Evolutionary conservation across 2,329 filamentous ascomycete species (phyloP).

Genomic region (Botrytis tulipae): DNA sequence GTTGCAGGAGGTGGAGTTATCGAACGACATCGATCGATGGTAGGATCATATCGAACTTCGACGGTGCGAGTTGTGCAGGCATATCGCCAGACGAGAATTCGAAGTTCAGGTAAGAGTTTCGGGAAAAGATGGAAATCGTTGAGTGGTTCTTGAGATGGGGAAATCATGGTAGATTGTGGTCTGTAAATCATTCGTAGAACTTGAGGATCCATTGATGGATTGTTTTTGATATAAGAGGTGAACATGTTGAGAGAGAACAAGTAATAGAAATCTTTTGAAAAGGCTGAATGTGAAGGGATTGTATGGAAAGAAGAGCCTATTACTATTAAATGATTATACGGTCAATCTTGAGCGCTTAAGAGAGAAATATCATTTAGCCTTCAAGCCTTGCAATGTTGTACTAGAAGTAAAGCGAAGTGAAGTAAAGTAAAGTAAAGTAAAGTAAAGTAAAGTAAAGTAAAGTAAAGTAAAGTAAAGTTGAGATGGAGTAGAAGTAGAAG

Average conservation of each 20-base stretch:
- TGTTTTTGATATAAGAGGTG: constrained; percentile 11
- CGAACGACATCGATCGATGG: constrained; percentile 38
- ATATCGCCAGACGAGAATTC: constrained; percentile 35
- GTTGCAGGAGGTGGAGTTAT: constrained; percentile 43
- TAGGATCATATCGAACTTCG: constrained; percentile 39
- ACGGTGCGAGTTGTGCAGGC: constrained; percentile 32
- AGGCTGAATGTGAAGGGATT: neutral
- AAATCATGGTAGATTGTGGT: constrained; percentile 1
- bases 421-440: neutral
- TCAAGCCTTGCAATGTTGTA: neutral
- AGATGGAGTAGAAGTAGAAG: neutral
- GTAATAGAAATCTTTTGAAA: neutral
- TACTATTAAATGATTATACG: neutral
- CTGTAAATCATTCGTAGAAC: constrained; percentile 2
- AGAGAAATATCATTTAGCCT: neutral
- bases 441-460: no score
- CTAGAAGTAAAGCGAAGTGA: neutral
- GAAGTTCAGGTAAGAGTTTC: constrained; percentile 34
- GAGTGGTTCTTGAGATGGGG: neutral
- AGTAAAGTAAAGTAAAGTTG: neutral
- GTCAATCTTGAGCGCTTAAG: neutral
- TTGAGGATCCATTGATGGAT: constrained; percentile 10
- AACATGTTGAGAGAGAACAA: neutral
- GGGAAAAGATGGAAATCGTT: constrained; percentile 33
- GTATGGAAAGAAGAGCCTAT: neutral